phyloP scores from a whole-genome alignment of 1,284 basidiomycete species.

The Leccinum insolens region DNA sequence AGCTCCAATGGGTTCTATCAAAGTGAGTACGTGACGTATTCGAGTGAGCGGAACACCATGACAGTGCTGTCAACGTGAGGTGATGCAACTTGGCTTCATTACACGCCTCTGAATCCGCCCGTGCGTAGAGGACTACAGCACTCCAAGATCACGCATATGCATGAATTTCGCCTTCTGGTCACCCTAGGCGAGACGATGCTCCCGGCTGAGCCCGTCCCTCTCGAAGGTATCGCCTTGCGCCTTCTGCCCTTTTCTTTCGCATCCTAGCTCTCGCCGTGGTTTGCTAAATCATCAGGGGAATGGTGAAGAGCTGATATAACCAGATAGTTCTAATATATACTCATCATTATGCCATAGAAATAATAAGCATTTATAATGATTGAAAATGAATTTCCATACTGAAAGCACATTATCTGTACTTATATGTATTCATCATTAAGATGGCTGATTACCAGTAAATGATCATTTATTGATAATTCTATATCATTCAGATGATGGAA shows the following conservation, averaged over 20 bases:
- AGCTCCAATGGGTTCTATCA: too few relatives aligned
- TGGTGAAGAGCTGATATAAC: too few relatives aligned
- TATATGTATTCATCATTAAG: too few relatives aligned
- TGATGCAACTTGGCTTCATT: conserved; percentile 4
- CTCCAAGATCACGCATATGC: neutral
- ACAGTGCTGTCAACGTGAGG: conserved; percentile 3
- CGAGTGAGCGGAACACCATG: conserved; percentile 5
- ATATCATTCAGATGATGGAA: too few relatives aligned
- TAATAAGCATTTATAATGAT: too few relatives aligned
- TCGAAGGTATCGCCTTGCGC: conserved; percentile 11
- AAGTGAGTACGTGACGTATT: conserved; percentile 7
- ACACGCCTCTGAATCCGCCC: conserved; percentile 6
- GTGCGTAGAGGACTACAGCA: neutral
- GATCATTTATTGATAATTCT: too few relatives aligned
- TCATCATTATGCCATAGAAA: too few relatives aligned
- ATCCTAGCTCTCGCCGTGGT: neutral
- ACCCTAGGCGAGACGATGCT: neutral
- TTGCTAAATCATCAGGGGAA: too few relatives aligned
- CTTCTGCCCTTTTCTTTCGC: neutral
- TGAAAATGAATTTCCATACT: too few relatives aligned
- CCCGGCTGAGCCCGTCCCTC: conserved; percentile 15
- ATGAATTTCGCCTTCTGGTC: neutral
- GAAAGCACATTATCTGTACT: too few relatives aligned
- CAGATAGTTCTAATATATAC: too few relatives aligned
- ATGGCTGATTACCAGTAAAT: too few relatives aligned